Percentiles rank a stretch among this genome's conserved stretches.
These are phyloP conservation scores for Cystofilobasidium bisporidii DNA, from an alignment of 768 basidiomycete genomes.

Conservation along the genomic window DNA sequence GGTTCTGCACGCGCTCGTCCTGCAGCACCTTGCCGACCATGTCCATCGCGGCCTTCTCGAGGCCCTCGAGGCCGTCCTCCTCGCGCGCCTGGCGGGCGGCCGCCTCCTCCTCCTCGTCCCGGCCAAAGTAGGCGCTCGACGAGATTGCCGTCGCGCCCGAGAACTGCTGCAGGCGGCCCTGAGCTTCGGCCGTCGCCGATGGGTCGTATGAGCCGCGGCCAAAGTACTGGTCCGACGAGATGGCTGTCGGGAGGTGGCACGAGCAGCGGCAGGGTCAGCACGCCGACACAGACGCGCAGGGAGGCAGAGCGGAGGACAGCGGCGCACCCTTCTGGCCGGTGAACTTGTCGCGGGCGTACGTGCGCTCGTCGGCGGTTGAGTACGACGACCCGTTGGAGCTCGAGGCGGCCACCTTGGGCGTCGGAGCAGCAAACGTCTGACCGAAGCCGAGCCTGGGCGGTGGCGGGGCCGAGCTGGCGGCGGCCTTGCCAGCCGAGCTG, in stretches of 20 bases:
- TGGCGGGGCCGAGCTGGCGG: conserved; percentile 13
- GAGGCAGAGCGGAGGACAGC: no score
- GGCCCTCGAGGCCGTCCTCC: conserved; percentile 49
- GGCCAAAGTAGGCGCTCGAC: conserved; percentile 91
- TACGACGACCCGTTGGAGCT: conserved; percentile 34
- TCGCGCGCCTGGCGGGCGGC: conserved; percentile 52
- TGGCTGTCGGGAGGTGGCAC: conserved; percentile 45
- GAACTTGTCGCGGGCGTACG: conserved; percentile 80
- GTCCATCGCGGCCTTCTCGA: conserved; percentile 63
- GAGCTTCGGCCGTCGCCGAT: conserved; percentile 59
- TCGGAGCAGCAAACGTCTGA: conserved; percentile 54
- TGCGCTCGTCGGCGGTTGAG: conserved; percentile 40
- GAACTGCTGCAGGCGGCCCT: conserved; percentile 70
- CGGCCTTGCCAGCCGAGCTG: neutral
- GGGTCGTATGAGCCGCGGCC: conserved; percentile 81
- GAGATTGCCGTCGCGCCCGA: conserved; percentile 87
- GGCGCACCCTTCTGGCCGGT: conserved; percentile 66
- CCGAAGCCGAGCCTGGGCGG: conserved; percentile 75
- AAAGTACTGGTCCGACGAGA: conserved; percentile 97
- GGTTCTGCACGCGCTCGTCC: conserved; percentile 79
- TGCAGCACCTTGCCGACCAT: conserved; percentile 61
- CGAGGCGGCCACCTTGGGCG: conserved; percentile 48
- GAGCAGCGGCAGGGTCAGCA: neutral
- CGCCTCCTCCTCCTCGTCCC: conserved; percentile 59
- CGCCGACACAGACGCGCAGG: no score